Percentiles rank a stretch among this genome's conserved stretches.
Evolutionary conservation across 2,329 filamentous ascomycete genomes (phyloP).

Genomic region (Plenodomus tracheiphilus): DNA sequence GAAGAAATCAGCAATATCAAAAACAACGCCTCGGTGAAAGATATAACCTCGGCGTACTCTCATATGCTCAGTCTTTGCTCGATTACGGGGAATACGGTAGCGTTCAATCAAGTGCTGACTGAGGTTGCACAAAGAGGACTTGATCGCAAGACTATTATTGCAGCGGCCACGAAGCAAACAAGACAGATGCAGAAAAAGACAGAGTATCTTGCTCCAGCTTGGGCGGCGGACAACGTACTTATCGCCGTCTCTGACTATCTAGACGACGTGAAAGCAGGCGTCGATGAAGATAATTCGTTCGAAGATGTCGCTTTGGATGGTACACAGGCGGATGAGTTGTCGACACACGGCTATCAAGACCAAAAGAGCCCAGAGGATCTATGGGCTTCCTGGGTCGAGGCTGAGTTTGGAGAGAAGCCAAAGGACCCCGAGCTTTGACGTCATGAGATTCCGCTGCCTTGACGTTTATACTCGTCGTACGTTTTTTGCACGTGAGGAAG

Average conservation of each 20-base stretch:
- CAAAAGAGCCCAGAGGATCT: slow-evolving; percentile 12
- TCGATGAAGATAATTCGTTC: neutral
- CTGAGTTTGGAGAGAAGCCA: slow-evolving; percentile 30
- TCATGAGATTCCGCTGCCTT: neutral
- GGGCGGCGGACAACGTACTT: slow-evolving; percentile 39
- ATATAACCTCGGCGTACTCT: slow-evolving; percentile 35
- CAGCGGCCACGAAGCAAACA: slow-evolving; percentile 17
- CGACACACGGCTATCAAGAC: neutral
- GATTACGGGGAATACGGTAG: slow-evolving; percentile 33
- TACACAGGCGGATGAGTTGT: neutral
- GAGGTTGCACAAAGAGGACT: slow-evolving; percentile 30
- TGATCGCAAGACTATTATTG: slow-evolving; percentile 30
- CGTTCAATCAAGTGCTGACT: slow-evolving; percentile 37
- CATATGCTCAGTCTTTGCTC: slow-evolving; percentile 40
- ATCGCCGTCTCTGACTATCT: slow-evolving; percentile 35
- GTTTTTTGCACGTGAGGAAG: slow-evolving; percentile 7
- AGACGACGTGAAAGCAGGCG: slow-evolving; percentile 10
- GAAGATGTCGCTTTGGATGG: slow-evolving; percentile 10
- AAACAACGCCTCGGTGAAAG: slow-evolving; percentile 3
- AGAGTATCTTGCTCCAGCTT: slow-evolving; percentile 26
- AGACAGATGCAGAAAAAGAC: slow-evolving; percentile 17
- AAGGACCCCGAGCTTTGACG: slow-evolving; percentile 21
- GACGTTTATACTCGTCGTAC: slow-evolving; percentile 5
- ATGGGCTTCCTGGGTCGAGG: slow-evolving; percentile 34
- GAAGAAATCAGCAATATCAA: slow-evolving; percentile 45